A percentile compares a stretch with the other conserved stretches of the same genome.
phyloP scores from a whole-genome alignment of 768 basidiomycete species.

The Pisolithus microcarpus region DNA sequence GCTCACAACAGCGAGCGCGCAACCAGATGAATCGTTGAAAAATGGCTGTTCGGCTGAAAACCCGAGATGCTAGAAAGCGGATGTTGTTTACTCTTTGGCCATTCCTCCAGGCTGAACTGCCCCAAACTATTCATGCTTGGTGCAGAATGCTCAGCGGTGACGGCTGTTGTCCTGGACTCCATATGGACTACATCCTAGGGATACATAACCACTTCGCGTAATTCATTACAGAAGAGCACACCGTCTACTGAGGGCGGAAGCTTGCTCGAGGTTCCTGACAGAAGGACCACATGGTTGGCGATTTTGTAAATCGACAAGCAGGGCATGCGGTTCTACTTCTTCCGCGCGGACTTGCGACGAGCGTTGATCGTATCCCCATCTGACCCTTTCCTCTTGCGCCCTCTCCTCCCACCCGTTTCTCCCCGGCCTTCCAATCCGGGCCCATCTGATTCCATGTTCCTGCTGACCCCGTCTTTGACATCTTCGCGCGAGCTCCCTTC shows the following conservation, averaged over 20 bases:
- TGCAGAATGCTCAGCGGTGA: too few species aligned
- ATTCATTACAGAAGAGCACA: neutral
- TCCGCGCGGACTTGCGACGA: slow-evolving; percentile 18
- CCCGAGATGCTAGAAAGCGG: too few species aligned
- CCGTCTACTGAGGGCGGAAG: too few species aligned
- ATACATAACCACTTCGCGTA: too few species aligned
- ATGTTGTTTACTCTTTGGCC: too few species aligned
- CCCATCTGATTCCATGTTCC: slow-evolving; percentile 1
- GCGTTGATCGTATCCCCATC: slow-evolving; percentile 2
- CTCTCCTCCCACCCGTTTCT: neutral
- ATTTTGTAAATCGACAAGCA: neutral
- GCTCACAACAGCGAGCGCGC: slow-evolving; percentile 20
- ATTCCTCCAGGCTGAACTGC: too few species aligned
- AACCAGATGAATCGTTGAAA: slow-evolving; percentile 25
- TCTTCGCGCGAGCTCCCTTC: neutral
- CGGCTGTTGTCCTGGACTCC: too few species aligned
- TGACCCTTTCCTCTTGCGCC: slow-evolving; percentile 20
- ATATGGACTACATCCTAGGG: too few species aligned
- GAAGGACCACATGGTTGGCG: neutral
- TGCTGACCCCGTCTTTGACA: slow-evolving; percentile 4
- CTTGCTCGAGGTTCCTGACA: too few species aligned
- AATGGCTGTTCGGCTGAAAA: slow-evolving; percentile 7
- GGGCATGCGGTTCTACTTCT: slow-evolving; percentile 1
- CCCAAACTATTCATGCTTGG: too few species aligned
- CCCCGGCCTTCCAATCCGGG: neutral